Evolutionary conservation across 805 yeast species (phyloP).

Genomic region (Saccharomycopsis vini): DNA sequence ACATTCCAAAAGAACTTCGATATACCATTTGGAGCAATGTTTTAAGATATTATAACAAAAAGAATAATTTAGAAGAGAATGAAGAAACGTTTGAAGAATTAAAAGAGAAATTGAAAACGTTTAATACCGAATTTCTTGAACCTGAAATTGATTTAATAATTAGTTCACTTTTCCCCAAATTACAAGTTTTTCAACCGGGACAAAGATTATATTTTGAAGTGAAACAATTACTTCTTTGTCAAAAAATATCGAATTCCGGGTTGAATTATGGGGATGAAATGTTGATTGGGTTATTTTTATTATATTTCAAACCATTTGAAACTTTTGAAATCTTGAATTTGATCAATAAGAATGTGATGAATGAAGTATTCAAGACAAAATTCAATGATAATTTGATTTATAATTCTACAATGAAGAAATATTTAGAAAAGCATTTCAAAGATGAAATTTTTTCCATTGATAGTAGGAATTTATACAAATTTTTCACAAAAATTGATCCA

Average conservation of each 20-base stretch:
- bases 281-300: constrained; percentile 14
- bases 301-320: constrained; percentile 13
- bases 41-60: constrained; percentile 13
- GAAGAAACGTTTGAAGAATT: constrained; percentile 8
- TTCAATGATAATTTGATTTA: constrained; percentile 10
- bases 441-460: constrained; percentile 15
- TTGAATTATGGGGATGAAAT: constrained; percentile 18
- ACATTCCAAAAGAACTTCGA: constrained; percentile 16
- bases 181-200: constrained; percentile 15
- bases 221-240: constrained; percentile 11
- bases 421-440: constrained; percentile 15
- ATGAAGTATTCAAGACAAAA: constrained; percentile 13
- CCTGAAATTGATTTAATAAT: constrained; percentile 18
- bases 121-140: constrained; percentile 13
- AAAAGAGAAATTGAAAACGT: constrained; percentile 6
- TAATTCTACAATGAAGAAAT: constrained; percentile 16
- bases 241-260: constrained; percentile 14
- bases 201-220: constrained; percentile 7
- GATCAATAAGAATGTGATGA: constrained; percentile 14
- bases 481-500: constrained; percentile 15
- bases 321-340: constrained; percentile 8
- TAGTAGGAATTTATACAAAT: constrained; percentile 11
- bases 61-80: constrained; percentile 4
- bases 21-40: constrained; percentile 15
- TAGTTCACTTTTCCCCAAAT: constrained; percentile 12